phyloP scores from a whole-genome alignment of 768 basidiomycete genomes.

The Tricholoma hemisulphureum region DNA sequence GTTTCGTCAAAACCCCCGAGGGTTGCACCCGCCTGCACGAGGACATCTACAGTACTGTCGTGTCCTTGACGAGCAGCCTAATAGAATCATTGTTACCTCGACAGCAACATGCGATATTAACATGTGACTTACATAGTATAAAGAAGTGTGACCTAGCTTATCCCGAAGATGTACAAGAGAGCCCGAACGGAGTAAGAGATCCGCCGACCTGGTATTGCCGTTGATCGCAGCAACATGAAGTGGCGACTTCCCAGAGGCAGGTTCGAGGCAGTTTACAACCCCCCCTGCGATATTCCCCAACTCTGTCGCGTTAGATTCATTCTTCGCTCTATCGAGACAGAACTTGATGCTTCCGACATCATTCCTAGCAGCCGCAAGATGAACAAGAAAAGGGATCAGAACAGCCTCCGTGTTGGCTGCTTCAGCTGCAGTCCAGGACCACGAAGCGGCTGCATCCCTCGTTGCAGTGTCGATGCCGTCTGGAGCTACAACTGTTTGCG shows the following conservation, averaged over 20 bases:
- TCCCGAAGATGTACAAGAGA: conserved; percentile 84
- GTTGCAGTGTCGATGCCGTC: conserved; percentile 38
- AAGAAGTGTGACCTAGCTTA: conserved; percentile 73
- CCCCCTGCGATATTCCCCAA: conserved; percentile 56
- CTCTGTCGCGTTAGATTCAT: conserved; percentile 25
- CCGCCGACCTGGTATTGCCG: conserved; percentile 47
- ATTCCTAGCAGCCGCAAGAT: conserved; percentile 72
- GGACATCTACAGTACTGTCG: conserved; percentile 54
- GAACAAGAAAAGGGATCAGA: conserved; percentile 74
- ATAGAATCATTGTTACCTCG: background rate
- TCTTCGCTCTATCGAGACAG: conserved; percentile 46
- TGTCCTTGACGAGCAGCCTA: conserved; percentile 78
- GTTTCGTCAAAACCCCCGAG: conserved; percentile 66
- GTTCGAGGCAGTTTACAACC: conserved; percentile 69
- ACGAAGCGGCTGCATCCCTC: conserved; percentile 57
- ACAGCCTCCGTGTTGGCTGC: conserved; percentile 66
- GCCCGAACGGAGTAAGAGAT: conserved; percentile 63
- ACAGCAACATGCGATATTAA: conserved; percentile 1
- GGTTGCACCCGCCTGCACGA: conserved; percentile 73
- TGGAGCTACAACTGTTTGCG: conserved; percentile 37
- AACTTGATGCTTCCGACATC: conserved; percentile 62
- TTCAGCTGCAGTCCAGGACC: conserved; percentile 80
- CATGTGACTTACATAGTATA: conserved; percentile 62
- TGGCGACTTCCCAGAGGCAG: conserved; percentile 69
- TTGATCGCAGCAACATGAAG: conserved; percentile 78